A percentile compares a stretch with the other conserved stretches of the same genome.
phyloP scores from a whole-genome alignment of 2,329 filamentous ascomycete species.

The Cordyceps fumosorosea region DNA sequence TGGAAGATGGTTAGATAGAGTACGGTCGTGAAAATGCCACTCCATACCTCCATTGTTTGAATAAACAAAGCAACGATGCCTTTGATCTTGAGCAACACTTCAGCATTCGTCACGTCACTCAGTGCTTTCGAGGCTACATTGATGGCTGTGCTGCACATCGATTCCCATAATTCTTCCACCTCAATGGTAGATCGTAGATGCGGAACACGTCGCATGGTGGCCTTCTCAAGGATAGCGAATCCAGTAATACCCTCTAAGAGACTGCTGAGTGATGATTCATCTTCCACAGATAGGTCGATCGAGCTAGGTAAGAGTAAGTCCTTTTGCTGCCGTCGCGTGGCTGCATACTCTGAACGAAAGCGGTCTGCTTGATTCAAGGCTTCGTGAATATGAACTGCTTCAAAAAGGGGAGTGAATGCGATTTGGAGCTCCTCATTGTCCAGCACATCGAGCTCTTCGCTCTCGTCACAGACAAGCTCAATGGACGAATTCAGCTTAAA shows the following conservation, averaged over 20 bases:
- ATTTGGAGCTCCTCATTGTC: conserved; percentile 94
- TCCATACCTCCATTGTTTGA: conserved; percentile 85
- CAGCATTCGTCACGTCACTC: conserved; percentile 75
- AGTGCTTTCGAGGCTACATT: conserved; percentile 74
- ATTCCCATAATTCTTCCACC: conserved; percentile 98
- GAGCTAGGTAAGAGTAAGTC: conserved; percentile 75
- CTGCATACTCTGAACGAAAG: conserved; percentile 86
- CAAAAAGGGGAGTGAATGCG: conserved; percentile 89
- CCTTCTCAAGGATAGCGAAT: conserved; percentile 93
- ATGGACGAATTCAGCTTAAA: conserved; percentile 95
- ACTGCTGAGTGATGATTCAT: conserved; percentile 80
- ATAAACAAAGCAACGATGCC: conserved; percentile 90
- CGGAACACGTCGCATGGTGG: conserved; percentile 80
- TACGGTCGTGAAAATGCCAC: conserved; percentile 62
- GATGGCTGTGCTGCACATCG: conserved; percentile 87
- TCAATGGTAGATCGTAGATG: conserved; percentile 77
- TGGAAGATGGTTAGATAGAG: conserved; percentile 71
- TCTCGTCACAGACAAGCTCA: conserved; percentile 90
- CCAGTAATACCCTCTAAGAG: conserved; percentile 89
- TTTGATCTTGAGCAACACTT: conserved; percentile 90
- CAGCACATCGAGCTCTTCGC: conserved; percentile 89
- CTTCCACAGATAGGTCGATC: conserved; percentile 72
- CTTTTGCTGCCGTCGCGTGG: conserved; percentile 83
- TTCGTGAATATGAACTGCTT: conserved; percentile 93
- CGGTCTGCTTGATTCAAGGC: conserved; percentile 87